These are phyloP conservation scores for Endocalyx cinctus DNA, from an alignment of 2,329 filamentous ascomycete genomes.

Conservation along the genomic window DNA sequence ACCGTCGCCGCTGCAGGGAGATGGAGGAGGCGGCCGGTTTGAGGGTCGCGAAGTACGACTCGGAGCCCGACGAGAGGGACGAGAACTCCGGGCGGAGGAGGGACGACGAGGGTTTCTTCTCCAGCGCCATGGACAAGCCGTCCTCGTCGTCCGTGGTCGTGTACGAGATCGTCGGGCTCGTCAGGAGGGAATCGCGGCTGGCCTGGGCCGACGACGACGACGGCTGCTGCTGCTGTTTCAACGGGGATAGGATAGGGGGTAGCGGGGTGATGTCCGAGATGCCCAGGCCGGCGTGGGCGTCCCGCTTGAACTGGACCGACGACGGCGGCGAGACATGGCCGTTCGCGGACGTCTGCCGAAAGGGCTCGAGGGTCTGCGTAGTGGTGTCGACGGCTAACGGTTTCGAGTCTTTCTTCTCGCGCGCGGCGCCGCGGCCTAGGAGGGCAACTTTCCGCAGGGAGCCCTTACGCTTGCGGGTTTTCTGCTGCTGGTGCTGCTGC, in stretches of 20 bases:
- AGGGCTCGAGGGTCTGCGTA: slow-evolving; percentile 11
- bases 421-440: slow-evolving; percentile 66
- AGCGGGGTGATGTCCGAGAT: slow-evolving; percentile 42
- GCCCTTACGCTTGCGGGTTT: slow-evolving; percentile 68
- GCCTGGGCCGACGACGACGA: slow-evolving; percentile 16
- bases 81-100: slow-evolving; percentile 35
- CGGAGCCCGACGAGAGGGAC: slow-evolving; percentile 52
- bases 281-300: slow-evolving; percentile 40
- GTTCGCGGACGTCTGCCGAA: slow-evolving; percentile 11
- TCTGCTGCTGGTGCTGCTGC: slow-evolving; percentile 37
- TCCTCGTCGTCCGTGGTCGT: slow-evolving; percentile 82
- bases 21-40: slow-evolving; percentile 14
- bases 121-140: slow-evolving; percentile 62
- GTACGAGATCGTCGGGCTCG: slow-evolving; percentile 55
- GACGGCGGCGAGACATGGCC: slow-evolving; percentile 8
- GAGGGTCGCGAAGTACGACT: slow-evolving; percentile 55
- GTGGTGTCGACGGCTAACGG: slow-evolving; percentile 39
- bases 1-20: slow-evolving; percentile 41
- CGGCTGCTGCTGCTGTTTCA: no score
- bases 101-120: slow-evolving; percentile 38
- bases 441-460: slow-evolving; percentile 85
- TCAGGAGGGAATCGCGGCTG: slow-evolving; percentile 26
- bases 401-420: slow-evolving; percentile 52
- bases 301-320: slow-evolving; percentile 3
- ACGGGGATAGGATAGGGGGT: slow-evolving; percentile 31